Base-by-base conservation (phyloP, 1,284 basidiomycete genomes). In the Pholiota adiposa region DNA sequence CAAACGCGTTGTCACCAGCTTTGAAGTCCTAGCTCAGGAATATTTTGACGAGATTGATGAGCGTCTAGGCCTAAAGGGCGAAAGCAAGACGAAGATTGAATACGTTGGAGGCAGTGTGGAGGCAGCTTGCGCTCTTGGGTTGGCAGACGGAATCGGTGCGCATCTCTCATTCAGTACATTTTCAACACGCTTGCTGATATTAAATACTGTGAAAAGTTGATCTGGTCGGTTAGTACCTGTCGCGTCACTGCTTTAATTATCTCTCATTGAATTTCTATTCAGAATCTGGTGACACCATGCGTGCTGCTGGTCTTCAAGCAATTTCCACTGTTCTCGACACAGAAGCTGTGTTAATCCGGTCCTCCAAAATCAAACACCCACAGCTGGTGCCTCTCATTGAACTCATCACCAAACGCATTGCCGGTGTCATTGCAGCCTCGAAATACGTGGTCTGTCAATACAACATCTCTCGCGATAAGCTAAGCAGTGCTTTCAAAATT, bases 201-300 rank as follows among this genome's bases (percentile, higher is more conserved):
- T 40, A 50, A 56, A 61, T 56, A 25, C 29, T 60, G 3, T 61
- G 6, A 4, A n/a, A n/a, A 94, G 94, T 96, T 55, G 94, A 96
- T 75, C 89, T 97, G 58, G 95, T 96, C 58, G 94, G 93, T 93
- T 68, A 69, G 90, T 82, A 21, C 23, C 51, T 34, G 1, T 36
- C 18, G 12, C 29, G 19, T 31, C 34, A 1, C 1, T 3, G n/a
- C 19, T 38, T 27, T 38, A 14, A 34, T 54, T n/a, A 21, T 16
- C 31, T 19, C 12, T 54, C 21, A 38, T 61, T 41, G 8, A 65
- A 21, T 27, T 3, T 44, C 44, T 27, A 49, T 60, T 29, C 73
- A 94, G 97, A 99, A 77, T 97, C 94, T n/a, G 97, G 97, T 29
- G 97, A 99, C 70, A 99, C 97, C 1, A 99, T 99, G 97, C 94